These are phyloP conservation scores for Fusarium sarcochroum DNA, from an alignment of 2,329 filamentous ascomycete species.

Conservation along the genomic window DNA sequence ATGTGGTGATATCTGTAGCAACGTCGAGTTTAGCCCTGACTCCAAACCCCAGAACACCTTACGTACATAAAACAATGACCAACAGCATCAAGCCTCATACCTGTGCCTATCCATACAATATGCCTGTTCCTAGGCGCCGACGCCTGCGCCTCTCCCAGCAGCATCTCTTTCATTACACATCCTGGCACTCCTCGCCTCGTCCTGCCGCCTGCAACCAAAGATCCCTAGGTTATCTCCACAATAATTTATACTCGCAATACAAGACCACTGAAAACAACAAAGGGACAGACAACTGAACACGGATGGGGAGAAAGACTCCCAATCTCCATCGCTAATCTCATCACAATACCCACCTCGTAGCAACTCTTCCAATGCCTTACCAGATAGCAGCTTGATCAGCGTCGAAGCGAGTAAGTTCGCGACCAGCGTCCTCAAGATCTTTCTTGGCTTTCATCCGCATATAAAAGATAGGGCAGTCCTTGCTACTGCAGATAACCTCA, in stretches of 20 bases:
- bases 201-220: slow-evolving; percentile 14
- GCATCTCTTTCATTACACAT: slow-evolving; percentile 29
- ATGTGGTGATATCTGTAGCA: slow-evolving; percentile 38
- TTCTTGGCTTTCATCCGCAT: slow-evolving; percentile 99
- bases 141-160: slow-evolving; percentile 17
- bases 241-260: slow-evolving; percentile 7
- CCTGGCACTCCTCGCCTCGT: slow-evolving; percentile 18
- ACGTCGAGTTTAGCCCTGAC: slow-evolving; percentile 35
- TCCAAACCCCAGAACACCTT: slow-evolving; percentile 45
- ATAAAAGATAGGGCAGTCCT: slow-evolving; percentile 99
- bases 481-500: slow-evolving; percentile 96
- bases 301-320: background rate
- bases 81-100: slow-evolving; percentile 33
- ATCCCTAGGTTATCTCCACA: slow-evolving; percentile 6
- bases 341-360: background rate
- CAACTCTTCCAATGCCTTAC: slow-evolving; percentile 51
- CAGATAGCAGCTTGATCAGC: slow-evolving; percentile 79
- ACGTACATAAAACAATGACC: slow-evolving; percentile 44
- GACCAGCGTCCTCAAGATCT: slow-evolving; percentile 94
- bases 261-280: slow-evolving; percentile 12
- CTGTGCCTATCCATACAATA: slow-evolving; percentile 35
- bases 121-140: slow-evolving; percentile 20
- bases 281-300: slow-evolving; percentile 1
- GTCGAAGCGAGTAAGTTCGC: slow-evolving; percentile 92
- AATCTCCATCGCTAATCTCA: slow-evolving; percentile 6